Evolutionary conservation across 108 stramenopile species (phyloP), one percentile per base, ranked within the genome.

Genomic region (Aureococcus anophagefferens): DNA sequence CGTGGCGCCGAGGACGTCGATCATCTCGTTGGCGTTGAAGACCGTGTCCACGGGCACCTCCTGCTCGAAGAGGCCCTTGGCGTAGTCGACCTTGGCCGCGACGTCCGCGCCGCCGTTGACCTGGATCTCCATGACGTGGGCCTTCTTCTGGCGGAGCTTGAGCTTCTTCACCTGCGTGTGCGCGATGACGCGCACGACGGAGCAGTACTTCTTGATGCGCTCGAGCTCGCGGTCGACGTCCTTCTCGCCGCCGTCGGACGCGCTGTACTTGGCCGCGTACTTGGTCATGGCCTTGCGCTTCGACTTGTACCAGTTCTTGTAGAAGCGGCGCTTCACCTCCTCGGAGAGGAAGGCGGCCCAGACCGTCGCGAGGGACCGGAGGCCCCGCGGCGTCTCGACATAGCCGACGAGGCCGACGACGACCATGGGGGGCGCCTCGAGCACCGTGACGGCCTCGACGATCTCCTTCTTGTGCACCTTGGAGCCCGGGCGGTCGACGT

Each of bases 251-350:
- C 82, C 91, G 45, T 93, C 90, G 67, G 66, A 33, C 15, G 86
- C 93, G 37, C 81, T 81, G 88, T 94, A 96, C 85, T 98, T 99
- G 85, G 93, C 92, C 72, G 96, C 94, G 84, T 99, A 99, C 85
- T 96, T 95, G 89, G 96, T 96, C 91, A 95, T 98, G 70, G 98
- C 98, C 96, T 99, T 99, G 70, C 92, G 89, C 95, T 99, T 99
- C 85, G 87, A 85, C 80, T 87, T 86, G 95, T 94, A 98, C 98
- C 98, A 99, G 91, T 98, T 98, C 96, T 99, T 99, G 97, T 99
- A 99, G 79, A 94, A 88, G 76, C 97, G 90, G 84, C 98, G 96
- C 91, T 94, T 93, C 92, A 96, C 91, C 81, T 97, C 97, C 76
- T 99, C 98, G 72, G 81, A 86, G 79, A 99, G 88, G 80, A 97